Evolutionary conservation across 208 protist species (phyloP), one percentile per base, ranked within the genome.

Genomic region (Naegleria fowleri): DNA sequence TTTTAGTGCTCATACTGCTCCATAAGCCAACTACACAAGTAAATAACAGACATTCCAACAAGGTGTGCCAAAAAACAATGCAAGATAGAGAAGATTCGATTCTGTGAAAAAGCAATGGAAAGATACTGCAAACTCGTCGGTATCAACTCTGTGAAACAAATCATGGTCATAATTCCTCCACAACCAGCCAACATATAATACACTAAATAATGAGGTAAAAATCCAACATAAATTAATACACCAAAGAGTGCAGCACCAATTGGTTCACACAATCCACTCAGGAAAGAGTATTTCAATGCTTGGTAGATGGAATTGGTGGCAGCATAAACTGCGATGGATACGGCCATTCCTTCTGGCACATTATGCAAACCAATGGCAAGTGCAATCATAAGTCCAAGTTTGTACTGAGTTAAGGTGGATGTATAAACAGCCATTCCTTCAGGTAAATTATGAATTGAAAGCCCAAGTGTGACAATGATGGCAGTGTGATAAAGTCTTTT

Each of bases 401-500:
- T 67, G 11, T 41, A 89, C 25, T 15, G 5, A 0, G 22, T 89
- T 40, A 89, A 52, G 7, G 86, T 89, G 7, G 29, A 40, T 0
- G 51, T 38, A 40, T 89, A 89, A 41, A 89, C 86, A 67, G 86
- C 86, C 86, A 89, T 89, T 33, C 86, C 86, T 40, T 89, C 86
- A 36, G 86, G 86, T 40, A 89, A 67, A 40, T 89, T 89, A 29
- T 89, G 86, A 25, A 89, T 29, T 3, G 86, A 52, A 29, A 89
- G 22, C 29, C 86, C 86, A 25, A 40, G 38, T 22, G 36, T 29
- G 15, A 89, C 86, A 67, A 89, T 40, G 4, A 89, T 43, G 9
- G 36, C 51, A 39, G 86, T 89, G 6, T 55, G 7, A 41, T 55
- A 89, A 22, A 89, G 39, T 75, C 36, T 33, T 22, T 16, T 9